Conservation (phyloP, 2,329 filamentous ascomycete genomes). For the Cladosporium phlei region DNA sequence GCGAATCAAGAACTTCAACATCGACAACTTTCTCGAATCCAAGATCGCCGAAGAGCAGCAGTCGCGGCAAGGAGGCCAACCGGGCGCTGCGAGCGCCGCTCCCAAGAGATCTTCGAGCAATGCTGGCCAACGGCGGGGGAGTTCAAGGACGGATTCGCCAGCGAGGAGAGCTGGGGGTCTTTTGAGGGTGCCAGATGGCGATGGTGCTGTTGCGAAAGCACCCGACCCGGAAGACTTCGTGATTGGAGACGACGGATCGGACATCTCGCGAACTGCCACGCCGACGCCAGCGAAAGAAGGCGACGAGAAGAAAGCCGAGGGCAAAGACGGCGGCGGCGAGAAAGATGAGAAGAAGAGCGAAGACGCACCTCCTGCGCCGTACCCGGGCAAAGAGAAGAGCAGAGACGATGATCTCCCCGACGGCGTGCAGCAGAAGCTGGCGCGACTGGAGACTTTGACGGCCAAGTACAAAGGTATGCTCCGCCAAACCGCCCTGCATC, state of each 20-base stretch:
- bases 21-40: conserved; percentile 33
- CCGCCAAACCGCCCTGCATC: conserved; percentile 17
- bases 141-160: conserved; percentile 31
- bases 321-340: conserved; percentile 30
- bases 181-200: conserved; percentile 23
- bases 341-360: conserved; percentile 28
- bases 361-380: conserved; percentile 23
- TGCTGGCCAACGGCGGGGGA: conserved; percentile 44
- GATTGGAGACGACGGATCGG: conserved; percentile 73
- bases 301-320: conserved; percentile 25
- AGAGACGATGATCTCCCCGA: conserved; percentile 58
- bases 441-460: conserved; percentile 86
- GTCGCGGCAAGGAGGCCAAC: conserved; percentile 57
- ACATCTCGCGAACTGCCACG: conserved; percentile 56
- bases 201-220: conserved; percentile 43
- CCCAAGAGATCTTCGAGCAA: conserved; percentile 37
- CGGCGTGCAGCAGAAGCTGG: conserved; percentile 69
- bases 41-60: conserved; percentile 93
- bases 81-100: conserved; percentile 12
- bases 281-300: conserved; percentile 43
- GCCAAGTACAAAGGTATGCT: conserved; percentile 71
- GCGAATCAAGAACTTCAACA: conserved; percentile 34
- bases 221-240: conserved; percentile 85
- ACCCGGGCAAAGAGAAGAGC: conserved; percentile 25
- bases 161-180: conserved; percentile 23